phyloP scores from a whole-genome alignment of 108 stramenopile species.

The Cyclotella choctawhatcheeana region DNA sequence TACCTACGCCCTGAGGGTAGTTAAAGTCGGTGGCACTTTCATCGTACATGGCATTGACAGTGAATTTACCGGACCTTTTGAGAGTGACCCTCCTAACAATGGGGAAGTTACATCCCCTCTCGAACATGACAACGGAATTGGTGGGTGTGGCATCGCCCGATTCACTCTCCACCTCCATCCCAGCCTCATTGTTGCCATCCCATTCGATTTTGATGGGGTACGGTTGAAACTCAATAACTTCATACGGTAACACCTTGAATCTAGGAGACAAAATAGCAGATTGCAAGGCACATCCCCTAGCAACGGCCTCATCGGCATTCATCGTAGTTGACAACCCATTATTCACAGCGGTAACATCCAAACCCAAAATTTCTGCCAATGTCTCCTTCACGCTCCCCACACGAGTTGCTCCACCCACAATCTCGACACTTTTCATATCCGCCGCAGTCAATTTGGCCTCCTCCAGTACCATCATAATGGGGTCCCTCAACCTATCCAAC shows the following conservation, averaged over 20 bases:
- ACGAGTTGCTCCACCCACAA: constrained; percentile 95
- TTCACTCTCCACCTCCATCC: constrained; percentile 68
- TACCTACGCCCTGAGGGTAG: constrained; percentile 51
- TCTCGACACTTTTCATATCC: constrained; percentile 87
- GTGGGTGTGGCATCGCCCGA: constrained; percentile 62
- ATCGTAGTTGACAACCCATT: constrained; percentile 94
- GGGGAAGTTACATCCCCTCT: constrained; percentile 90
- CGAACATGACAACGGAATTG: constrained; percentile 91
- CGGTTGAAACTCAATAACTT: constrained; percentile 87
- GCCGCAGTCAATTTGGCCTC: constrained; percentile 78
- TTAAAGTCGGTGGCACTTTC: constrained; percentile 50
- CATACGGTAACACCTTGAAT: constrained; percentile 98
- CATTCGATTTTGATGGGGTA: constrained; percentile 91
- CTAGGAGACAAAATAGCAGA: constrained; percentile 96
- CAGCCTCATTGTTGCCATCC: constrained; percentile 76
- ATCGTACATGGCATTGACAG: constrained; percentile 78
- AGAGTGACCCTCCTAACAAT: constrained; percentile 95
- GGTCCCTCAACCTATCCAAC: constrained; percentile 82
- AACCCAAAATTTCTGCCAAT: constrained; percentile 73
- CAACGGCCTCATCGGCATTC: constrained; percentile 98
- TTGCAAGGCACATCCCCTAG: constrained; percentile 95
- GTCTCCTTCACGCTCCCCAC: constrained; percentile 90
- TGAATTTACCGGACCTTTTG: constrained; percentile 71
- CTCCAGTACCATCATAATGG: constrained; percentile 81
- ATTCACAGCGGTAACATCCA: constrained; percentile 67